Base-by-base conservation (phyloP, 768 basidiomycete species). In the Boletus subparvulus region DNA sequence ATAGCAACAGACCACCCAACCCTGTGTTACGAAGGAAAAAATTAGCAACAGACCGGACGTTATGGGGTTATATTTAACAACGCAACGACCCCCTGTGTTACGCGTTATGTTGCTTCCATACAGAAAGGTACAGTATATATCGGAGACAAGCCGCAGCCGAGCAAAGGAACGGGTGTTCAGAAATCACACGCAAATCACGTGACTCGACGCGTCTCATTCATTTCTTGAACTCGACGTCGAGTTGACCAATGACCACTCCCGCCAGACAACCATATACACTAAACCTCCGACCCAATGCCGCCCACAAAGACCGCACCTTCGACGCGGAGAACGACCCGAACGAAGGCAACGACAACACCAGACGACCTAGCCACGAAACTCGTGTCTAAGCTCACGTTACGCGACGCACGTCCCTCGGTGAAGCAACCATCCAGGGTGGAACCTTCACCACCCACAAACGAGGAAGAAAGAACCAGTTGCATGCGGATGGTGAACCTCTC, bases 401-500 rank as follows among this genome's bases (percentile, higher is more conserved):
- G 70, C 7, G 67, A 66, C 46, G 55, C 47, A 26, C 46, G 50
- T 43, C 74, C 74, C 46, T 67, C 72, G 2, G 28, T 8, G 41
- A 76, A 75, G 62, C 60, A 59, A 49, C 55, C 53, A 48, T 57
- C 53, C 14, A 51, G 52, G 28, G 52, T 42, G 26, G 41, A 10
- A 12, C 32, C 43, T 19, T 50, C 57, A 16, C 46, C 51, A 35
- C 50, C 42, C 12, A 42, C 52, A 24, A 44, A 64, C 6, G 80
- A 78, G 50, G 76, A 79, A 39, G 68, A 68, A 36, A 76, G 75
- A 24, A 59, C 76, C 0, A 58, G 67, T 4, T 79, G 82, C 2
- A 92, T 90, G 90, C 79, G 80, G 21, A 71, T 76, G 3, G 81
- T 90, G 10, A 92, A 92, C 58, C 47, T 76, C 1, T 80, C 83